Evolutionary conservation across 1,139 yeast genomes (phyloP).

Genomic region (Candida labiduridarum): DNA sequence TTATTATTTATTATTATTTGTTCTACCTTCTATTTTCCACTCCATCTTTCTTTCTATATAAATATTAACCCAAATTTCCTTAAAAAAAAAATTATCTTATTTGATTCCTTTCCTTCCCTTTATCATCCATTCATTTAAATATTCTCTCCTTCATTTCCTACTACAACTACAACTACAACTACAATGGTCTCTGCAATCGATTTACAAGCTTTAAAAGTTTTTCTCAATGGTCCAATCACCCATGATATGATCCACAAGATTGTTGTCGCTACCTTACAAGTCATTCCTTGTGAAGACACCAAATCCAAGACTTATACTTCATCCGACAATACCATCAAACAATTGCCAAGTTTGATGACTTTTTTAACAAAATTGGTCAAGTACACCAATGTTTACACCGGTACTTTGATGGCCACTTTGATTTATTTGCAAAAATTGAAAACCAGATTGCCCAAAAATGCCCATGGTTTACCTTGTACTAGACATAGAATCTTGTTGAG

Average conservation of each 20-base stretch:
- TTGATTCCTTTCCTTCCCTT: neutral
- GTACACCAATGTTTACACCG: conserved; percentile 75
- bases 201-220: conserved; percentile 56
- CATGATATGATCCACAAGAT: conserved; percentile 68
- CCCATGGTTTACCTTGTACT: conserved; percentile 77
- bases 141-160: neutral
- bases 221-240: conserved; percentile 59
- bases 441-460: conserved; percentile 63
- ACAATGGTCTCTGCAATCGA: conserved; percentile 30
- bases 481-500: conserved; percentile 76
- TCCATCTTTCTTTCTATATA: conserved; percentile 1
- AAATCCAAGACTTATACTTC: conserved; percentile 38
- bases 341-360: conserved; percentile 71
- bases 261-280: conserved; percentile 63
- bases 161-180: neutral
- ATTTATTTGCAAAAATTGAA: conserved; percentile 66
- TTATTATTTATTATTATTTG: neutral
- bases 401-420: conserved; percentile 72
- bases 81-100: neutral
- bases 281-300: conserved; percentile 54
- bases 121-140: neutral
- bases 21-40: neutral
- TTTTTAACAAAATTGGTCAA: conserved; percentile 71
- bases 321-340: conserved; percentile 36
- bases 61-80: conserved; percentile 1